phyloP scores from a whole-genome alignment of 2,329 filamentous ascomycete species.

The Tolypocladium ovalisporum region DNA sequence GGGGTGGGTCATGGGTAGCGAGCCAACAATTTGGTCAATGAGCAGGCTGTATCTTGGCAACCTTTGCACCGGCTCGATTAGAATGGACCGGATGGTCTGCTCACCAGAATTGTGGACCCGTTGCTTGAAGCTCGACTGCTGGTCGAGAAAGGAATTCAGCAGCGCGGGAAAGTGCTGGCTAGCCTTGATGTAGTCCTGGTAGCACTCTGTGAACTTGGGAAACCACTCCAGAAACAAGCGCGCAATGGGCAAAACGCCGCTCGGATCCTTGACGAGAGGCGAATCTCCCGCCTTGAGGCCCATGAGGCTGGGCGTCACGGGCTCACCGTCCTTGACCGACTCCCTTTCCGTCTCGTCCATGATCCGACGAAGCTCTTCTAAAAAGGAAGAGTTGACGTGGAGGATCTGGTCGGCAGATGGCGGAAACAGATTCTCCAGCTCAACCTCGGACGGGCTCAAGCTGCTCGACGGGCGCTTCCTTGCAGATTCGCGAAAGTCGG shows the following conservation, averaged over 20 bases:
- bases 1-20: conserved; percentile 75
- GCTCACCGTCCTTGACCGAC: conserved; percentile 65
- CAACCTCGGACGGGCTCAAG: conserved; percentile 59
- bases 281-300: conserved; percentile 32
- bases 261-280: conserved; percentile 53
- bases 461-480: conserved; percentile 47
- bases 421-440: conserved; percentile 71
- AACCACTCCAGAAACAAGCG: conserved; percentile 84
- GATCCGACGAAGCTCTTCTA: conserved; percentile 62
- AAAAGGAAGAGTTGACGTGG: conserved; percentile 69
- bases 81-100: conserved; percentile 76
- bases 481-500: conserved; percentile 65
- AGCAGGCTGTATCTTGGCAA: conserved; percentile 90
- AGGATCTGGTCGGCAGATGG: conserved; percentile 70
- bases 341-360: conserved; percentile 78
- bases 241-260: conserved; percentile 67
- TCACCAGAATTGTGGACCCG: conserved; percentile 76
- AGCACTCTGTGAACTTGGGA: conserved; percentile 81
- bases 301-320: conserved; percentile 28
- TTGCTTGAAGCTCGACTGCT: conserved; percentile 72
- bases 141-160: conserved; percentile 68
- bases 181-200: conserved; percentile 84
- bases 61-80: conserved; percentile 94
- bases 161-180: conserved; percentile 80
- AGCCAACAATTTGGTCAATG: conserved; percentile 88